Evolutionary conservation across 2,329 filamentous ascomycete species (phyloP).

Genomic region (Cylindrodendrum hubeiense): DNA sequence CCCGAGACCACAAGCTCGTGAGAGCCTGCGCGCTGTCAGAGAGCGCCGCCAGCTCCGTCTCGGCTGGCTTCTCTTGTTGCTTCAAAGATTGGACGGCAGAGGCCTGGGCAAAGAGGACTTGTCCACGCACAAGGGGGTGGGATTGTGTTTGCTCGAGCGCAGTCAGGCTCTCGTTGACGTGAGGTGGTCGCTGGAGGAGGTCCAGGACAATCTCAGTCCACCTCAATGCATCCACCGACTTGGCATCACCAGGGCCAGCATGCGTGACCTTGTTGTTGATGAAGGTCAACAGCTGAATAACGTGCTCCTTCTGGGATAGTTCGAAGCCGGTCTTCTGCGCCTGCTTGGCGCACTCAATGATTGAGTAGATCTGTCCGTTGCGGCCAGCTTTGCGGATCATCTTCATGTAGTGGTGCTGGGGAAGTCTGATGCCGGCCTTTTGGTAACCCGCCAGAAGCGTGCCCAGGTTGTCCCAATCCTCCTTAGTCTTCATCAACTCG

Average conservation of each 20-base stretch:
- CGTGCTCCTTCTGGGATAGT: conserved; percentile 56
- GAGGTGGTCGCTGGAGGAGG: conserved; percentile 59
- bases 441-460: conserved; percentile 64
- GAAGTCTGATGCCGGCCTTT: conserved; percentile 56
- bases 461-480: conserved; percentile 66
- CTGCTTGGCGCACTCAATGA: conserved; percentile 65
- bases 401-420: conserved; percentile 49
- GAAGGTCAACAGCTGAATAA: conserved; percentile 44
- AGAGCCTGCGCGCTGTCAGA: conserved; percentile 47
- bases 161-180: conserved; percentile 42
- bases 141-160: conserved; percentile 39
- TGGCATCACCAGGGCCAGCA: conserved; percentile 47
- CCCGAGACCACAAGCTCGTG: conserved; percentile 42
- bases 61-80: conserved; percentile 35
- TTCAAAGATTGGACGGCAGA: conserved; percentile 44
- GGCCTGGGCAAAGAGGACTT: conserved; percentile 46
- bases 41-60: conserved; percentile 42
- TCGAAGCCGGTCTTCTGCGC: conserved; percentile 59
- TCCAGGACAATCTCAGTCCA: conserved; percentile 64
- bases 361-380: conserved; percentile 56
- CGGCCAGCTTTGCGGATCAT: conserved; percentile 56
- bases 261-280: conserved; percentile 55
- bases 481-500: conserved; percentile 58
- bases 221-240: conserved; percentile 57
- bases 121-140: conserved; percentile 46